Percentiles rank a stretch among this genome's conserved stretches.
phyloP scores from a whole-genome alignment of 768 basidiomycete genomes.

The Mycena capillaripes region DNA sequence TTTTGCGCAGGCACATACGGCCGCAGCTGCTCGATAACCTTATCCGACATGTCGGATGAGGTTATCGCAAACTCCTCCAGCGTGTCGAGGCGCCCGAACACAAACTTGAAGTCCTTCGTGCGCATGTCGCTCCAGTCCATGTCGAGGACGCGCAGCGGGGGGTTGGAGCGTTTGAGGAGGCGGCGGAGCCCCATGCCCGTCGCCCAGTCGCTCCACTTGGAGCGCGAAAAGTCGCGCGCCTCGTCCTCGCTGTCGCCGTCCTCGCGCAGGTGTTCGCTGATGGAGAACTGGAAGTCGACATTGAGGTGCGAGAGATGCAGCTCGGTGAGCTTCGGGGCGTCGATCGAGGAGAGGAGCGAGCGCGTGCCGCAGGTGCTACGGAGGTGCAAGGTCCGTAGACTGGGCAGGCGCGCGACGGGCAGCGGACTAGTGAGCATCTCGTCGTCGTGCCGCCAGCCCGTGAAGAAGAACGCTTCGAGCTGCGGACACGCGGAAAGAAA shows the following conservation, averaged over 20 bases:
- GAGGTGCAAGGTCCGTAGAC: constrained; percentile 69
- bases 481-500: constrained; percentile 75
- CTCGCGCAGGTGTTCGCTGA: constrained; percentile 54
- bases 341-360: constrained; percentile 73
- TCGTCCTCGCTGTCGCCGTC: constrained; percentile 84
- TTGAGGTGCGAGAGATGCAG: constrained; percentile 79
- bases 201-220: constrained; percentile 81
- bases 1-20: constrained; percentile 48
- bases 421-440: constrained; percentile 46
- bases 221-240: constrained; percentile 80
- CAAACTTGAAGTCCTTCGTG: constrained; percentile 82
- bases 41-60: constrained; percentile 87
- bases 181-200: constrained; percentile 85
- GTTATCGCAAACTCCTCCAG: constrained; percentile 80
- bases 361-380: constrained; percentile 74
- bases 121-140: constrained; percentile 91
- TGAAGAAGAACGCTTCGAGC: constrained; percentile 70
- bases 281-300: constrained; percentile 64
- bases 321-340: constrained; percentile 69
- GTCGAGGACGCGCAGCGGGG: constrained; percentile 74
- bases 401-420: constrained; percentile 67
- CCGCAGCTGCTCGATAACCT: constrained; percentile 71
- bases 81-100: constrained; percentile 67
- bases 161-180: constrained; percentile 71
- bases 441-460: constrained; percentile 66